These are phyloP conservation scores for Ophiostoma quercus DNA, from an alignment of 2,329 filamentous ascomycete species.

Conservation along the genomic window DNA sequence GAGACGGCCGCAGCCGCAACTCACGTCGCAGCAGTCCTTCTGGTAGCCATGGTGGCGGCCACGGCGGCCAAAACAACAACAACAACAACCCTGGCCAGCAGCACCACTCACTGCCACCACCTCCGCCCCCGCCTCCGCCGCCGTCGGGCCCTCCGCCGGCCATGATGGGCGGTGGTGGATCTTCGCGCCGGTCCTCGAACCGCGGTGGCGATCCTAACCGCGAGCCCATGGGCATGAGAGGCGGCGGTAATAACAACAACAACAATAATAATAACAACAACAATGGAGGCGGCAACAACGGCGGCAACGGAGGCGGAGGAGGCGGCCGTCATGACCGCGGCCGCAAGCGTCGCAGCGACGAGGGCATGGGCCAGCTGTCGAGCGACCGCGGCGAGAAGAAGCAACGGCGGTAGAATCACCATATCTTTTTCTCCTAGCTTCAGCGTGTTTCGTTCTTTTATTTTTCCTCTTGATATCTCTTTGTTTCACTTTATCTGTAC, in stretches of 20 bases:
- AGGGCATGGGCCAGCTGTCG: conserved; percentile 44
- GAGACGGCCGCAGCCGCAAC: conserved; percentile 18
- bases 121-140: conserved; percentile 18
- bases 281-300: conserved; percentile 17
- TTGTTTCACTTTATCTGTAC: background rate
- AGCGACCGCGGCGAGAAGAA: conserved; percentile 53
- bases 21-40: conserved; percentile 36
- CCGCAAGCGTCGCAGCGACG: conserved; percentile 47
- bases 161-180: conserved; percentile 6
- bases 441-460: background rate
- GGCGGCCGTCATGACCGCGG: conserved; percentile 38
- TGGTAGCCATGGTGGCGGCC: conserved; percentile 32
- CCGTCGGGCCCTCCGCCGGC: conserved; percentile 10
- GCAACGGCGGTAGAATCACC: conserved; percentile 42
- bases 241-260: conserved; percentile 17
- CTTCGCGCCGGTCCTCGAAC: conserved; percentile 28
- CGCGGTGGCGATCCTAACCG: conserved; percentile 28
- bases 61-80: conserved; percentile 9
- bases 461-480: background rate
- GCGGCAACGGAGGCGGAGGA: conserved; percentile 34
- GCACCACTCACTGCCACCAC: conserved; percentile 14
- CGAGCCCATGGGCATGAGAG: conserved; percentile 30
- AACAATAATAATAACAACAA: conserved; percentile 27
- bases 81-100: background rate
- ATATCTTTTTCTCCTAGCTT: background rate